Evolutionary conservation across 306 rosid species (phyloP).

Genomic region (Acacia crassicarpa): DNA sequence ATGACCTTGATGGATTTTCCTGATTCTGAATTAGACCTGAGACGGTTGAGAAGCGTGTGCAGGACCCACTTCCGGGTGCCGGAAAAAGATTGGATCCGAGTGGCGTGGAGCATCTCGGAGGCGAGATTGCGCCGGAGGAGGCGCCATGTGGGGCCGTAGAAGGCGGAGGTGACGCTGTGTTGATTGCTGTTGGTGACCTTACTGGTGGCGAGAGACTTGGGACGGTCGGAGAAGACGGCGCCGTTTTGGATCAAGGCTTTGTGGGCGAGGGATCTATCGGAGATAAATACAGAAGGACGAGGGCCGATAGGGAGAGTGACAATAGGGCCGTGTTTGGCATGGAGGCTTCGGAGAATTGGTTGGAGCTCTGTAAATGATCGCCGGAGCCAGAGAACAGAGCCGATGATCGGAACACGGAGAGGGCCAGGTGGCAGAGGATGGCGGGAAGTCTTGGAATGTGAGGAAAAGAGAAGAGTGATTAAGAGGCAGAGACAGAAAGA

Average conservation of each 20-base stretch:
- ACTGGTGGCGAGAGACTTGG: neutral
- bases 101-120: neutral
- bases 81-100: neutral
- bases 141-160: conserved; percentile 11
- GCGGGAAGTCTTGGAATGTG: neutral
- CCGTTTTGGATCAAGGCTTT: conserved; percentile 10
- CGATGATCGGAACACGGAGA: neutral
- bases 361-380: neutral
- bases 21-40: neutral
- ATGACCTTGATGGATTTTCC: neutral
- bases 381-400: neutral
- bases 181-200: conserved; percentile 1
- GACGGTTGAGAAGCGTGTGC: neutral
- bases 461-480: neutral
- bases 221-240: conserved; percentile 10
- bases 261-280: neutral
- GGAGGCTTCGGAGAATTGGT: neutral
- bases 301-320: neutral
- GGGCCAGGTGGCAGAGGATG: conserved; percentile 7
- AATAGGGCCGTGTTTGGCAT: conserved; percentile 14
- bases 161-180: neutral
- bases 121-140: conserved; percentile 7
- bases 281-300: neutral
- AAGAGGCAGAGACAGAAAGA: neutral
- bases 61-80: neutral